Evolutionary conservation across 257 asterid species (phyloP).

Genomic region (Lithospermum erythrorhizon): DNA sequence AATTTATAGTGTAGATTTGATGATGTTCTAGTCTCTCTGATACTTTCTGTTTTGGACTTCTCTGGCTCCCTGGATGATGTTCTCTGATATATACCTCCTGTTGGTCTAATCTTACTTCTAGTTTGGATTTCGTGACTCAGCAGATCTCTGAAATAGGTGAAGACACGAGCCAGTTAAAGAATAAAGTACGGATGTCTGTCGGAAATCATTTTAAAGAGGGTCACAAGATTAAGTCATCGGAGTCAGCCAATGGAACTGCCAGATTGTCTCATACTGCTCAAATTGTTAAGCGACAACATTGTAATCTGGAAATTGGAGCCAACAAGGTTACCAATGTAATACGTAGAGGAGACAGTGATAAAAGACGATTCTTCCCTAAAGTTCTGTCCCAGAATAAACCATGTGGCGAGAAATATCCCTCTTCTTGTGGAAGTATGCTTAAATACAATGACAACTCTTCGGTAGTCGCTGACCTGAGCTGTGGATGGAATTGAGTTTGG

Average conservation of each 20-base stretch:
- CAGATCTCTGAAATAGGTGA: constrained; percentile 18
- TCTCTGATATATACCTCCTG: background rate
- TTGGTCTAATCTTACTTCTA: constrained; percentile 20
- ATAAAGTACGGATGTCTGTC: constrained; percentile 10
- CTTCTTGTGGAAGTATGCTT: constrained; percentile 15
- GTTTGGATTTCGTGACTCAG: constrained; percentile 7
- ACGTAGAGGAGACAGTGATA: constrained; percentile 12
- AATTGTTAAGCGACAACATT: constrained; percentile 1
- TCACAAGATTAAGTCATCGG: constrained; percentile 14
- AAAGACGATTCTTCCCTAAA: constrained; percentile 8
- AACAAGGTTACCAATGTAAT: constrained; percentile 6
- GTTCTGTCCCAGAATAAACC: constrained; percentile 14
- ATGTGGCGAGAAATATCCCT: constrained; percentile 11
- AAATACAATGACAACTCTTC: constrained; percentile 11
- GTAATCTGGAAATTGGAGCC: constrained; percentile 6
- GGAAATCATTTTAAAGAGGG: constrained; percentile 15
- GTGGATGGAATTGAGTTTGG: constrained; percentile 15
- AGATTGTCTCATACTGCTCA: constrained; percentile 11
- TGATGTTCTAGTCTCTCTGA: background rate
- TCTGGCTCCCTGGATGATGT: constrained; percentile 8
- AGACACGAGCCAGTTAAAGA: constrained; percentile 11
- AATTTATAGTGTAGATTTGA: background rate
- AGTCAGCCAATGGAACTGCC: constrained; percentile 13
- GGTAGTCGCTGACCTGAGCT: constrained; percentile 35
- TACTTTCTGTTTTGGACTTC: background rate